Evolutionary conservation across 2,329 filamentous ascomycete species (phyloP), one percentile per base, ranked within the genome.

Genomic region (Diplocarpon mali): DNA sequence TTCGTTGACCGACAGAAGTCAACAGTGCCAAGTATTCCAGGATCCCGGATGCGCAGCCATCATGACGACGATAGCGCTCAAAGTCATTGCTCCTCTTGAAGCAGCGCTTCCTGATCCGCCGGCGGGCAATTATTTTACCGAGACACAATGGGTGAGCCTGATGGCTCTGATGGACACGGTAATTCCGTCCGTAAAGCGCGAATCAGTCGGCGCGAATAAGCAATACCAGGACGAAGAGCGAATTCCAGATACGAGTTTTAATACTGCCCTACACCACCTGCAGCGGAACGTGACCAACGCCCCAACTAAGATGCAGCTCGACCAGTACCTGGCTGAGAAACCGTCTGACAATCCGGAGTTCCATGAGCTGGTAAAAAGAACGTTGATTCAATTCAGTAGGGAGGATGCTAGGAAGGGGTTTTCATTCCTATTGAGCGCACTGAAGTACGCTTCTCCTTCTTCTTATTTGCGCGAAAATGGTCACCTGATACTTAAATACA

Each of bases 111-210:
- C 62, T 2, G 52, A 54, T 31, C 45, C 53, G 5, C 58, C 60
- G 15, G 9, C 50, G 0, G 56, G 54, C 5, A 55, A 60, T 48
- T 70, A 68, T 56, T 69, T 73, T 54, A 65, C 60, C 34, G 62
- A 67, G 39, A 59, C 63, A 14, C 71, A 77, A 62, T 80, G 76
- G 76, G 59, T 65, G 32, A 69, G 71, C 2, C 56, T 79, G 35
- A 66, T 71, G 52, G 66, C 75, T 2, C 61, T 80, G 6, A 60
- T 78, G 34, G 75, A 80, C 51, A 73, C 71, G n/a, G 62, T 76
- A 14, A 63, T 85, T 28, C 79, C 81, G 2, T 71, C 78, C 15
- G 68, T 85, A 49, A 68, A 67, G 15, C 58, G 67, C 12, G 63
- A 67, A 12, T 38, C 53, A n/a, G 40, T 37, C 3, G 30, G 11